Base-by-base conservation (phyloP, 1,284 basidiomycete genomes). In the Microbotryomycetes sp. region DNA sequence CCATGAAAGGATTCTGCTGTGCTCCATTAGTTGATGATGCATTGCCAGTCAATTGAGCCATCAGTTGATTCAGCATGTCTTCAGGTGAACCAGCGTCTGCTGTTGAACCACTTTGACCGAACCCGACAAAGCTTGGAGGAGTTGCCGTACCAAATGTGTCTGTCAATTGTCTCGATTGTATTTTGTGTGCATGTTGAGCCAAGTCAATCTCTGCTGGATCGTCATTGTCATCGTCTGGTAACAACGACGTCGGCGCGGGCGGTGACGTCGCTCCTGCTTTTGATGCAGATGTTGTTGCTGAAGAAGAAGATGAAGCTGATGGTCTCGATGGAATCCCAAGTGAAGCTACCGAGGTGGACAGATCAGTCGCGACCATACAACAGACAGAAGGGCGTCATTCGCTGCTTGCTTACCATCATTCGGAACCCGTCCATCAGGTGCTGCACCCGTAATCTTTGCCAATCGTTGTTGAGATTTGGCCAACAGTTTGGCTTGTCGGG, bases 181-280 rank as follows among this genome's bases (percentile, higher is more conserved):
- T n/a, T n/a, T n/a, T n/a, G n/a, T n/a, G n/a, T n/a, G n/a, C n/a
- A n/a, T n/a, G n/a, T n/a, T n/a, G n/a, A 3, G 65, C 68, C 12
- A 72, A 61, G 55, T 72, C 71, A 23, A 72, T 52, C 49, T 72
- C 71, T 22, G 63, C 69, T 25, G 71, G 71, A 51, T 72, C 71
- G 36, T 70, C 70, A 48, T 63, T 45, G 26, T 58, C 57, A 57
- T 66, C 63, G 60, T 64, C 49, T 56, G 62, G 55, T 59, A 56
- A 1, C 64, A 63, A 25, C 58, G 54, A 56, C 47, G 55, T 42
- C 47, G 54, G 36, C 45, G 47, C 22, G 54, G 58, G 30, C 15
- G 56, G 22, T 46, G 53, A 22, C 22, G 60, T 14, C 31, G 14
- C 25, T 16, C 12, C 6, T 23, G 54, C 30, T 57, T 26, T 48